These are phyloP conservation scores for Neurospora tetraspora DNA, from an alignment of 495 filamentous ascomycete genomes.

Conservation along the genomic window DNA sequence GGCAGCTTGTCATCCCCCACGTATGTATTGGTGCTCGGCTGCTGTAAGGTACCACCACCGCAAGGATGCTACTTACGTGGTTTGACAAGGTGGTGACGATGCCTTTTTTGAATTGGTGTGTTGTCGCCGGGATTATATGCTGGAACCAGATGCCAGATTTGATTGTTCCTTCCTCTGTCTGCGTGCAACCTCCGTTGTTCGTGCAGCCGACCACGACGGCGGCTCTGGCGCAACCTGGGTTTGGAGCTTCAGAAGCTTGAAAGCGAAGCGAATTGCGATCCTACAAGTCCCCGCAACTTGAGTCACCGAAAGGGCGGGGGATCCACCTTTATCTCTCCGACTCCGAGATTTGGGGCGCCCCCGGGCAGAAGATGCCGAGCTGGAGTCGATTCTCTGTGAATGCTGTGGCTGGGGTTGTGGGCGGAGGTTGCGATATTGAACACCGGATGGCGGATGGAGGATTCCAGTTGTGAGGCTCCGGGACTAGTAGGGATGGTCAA, in stretches of 20 bases:
- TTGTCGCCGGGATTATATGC: background rate
- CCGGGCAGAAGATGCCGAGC: background rate
- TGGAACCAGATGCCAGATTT: background rate
- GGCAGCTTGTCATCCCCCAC: background rate
- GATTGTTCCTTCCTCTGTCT: background rate
- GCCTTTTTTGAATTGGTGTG: background rate
- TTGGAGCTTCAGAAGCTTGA: background rate
- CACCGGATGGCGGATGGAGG: background rate
- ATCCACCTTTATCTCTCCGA: background rate
- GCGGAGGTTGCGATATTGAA: background rate
- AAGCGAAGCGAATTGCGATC: background rate
- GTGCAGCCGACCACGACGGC: background rate
- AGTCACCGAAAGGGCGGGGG: background rate
- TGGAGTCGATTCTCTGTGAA: background rate
- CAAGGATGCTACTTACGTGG: background rate
- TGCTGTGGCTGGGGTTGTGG: background rate
- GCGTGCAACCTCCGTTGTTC: background rate
- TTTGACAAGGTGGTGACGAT: background rate
- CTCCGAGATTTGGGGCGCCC: background rate
- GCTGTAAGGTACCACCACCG: background rate
- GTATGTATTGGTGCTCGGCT: background rate
- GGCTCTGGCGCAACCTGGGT: background rate
- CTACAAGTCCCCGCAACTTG: background rate
- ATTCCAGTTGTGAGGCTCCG: background rate
- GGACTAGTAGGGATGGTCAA: background rate